These are phyloP conservation scores for Bryoglossum gracile DNA, from an alignment of 495 filamentous ascomycete genomes.

Conservation along the genomic window DNA sequence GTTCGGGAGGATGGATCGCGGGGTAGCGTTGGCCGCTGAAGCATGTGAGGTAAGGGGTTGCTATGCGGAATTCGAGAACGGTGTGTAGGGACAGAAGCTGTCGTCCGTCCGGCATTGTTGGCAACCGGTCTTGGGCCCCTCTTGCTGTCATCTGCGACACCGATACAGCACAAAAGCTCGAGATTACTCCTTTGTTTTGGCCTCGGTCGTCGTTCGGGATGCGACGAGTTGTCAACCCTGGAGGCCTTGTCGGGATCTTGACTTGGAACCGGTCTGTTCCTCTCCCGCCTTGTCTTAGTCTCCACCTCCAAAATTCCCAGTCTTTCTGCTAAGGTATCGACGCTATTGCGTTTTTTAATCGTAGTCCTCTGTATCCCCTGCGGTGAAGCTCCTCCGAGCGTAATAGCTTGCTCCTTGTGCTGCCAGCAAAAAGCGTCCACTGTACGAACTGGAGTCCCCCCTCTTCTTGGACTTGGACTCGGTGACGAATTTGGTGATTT, in stretches of 20 bases:
- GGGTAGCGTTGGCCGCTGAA: slow-evolving; percentile 11
- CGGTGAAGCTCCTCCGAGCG: slow-evolving; percentile 28
- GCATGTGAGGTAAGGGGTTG: background rate
- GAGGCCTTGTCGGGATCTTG: slow-evolving; percentile 6
- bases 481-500: slow-evolving; percentile 32
- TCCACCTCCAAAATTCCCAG: slow-evolving; percentile 54
- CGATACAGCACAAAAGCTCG: slow-evolving; percentile 21
- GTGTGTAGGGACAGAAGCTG: slow-evolving; percentile 5
- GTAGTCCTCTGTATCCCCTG: slow-evolving; percentile 2
- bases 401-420: slow-evolving; percentile 77
- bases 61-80: slow-evolving; percentile 1
- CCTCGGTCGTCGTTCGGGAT: background rate
- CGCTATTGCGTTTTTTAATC: slow-evolving; percentile 57
- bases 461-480: slow-evolving; percentile 11
- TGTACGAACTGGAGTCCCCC: slow-evolving; percentile 13
- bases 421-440: slow-evolving; percentile 80
- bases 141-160: slow-evolving; percentile 14
- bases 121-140: slow-evolving; percentile 21
- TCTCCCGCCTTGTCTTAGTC: slow-evolving; percentile 6
- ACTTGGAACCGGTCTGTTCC: slow-evolving; percentile 1
- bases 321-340: slow-evolving; percentile 75
- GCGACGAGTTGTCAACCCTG: background rate
- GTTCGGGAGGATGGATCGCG: slow-evolving; percentile 34
- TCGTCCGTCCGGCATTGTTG: slow-evolving; percentile 1
- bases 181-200: slow-evolving; percentile 15